Evolutionary conservation across 768 basidiomycete genomes (phyloP).

Genomic region (Lentinula guzmanii): DNA sequence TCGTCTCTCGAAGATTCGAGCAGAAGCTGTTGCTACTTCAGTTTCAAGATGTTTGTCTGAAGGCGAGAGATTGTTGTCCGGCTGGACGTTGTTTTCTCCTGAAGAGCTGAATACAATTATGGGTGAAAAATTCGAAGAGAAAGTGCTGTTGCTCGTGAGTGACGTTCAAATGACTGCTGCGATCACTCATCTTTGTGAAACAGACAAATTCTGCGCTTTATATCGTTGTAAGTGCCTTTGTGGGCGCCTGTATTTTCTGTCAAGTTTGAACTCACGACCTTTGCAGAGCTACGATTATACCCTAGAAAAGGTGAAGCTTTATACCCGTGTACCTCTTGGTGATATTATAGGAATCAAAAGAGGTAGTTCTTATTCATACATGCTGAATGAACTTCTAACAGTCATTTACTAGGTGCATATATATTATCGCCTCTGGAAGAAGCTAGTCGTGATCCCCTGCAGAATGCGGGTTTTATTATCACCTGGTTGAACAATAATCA

Average conservation of each 20-base stretch:
- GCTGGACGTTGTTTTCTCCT: slow-evolving; percentile 92
- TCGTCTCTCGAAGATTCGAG: slow-evolving; percentile 80
- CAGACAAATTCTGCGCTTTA: slow-evolving; percentile 54
- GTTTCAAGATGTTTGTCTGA: slow-evolving; percentile 71
- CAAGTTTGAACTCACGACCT: neutral
- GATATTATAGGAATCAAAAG: slow-evolving; percentile 74
- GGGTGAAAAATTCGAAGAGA: slow-evolving; percentile 88
- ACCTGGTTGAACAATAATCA: slow-evolving; percentile 72
- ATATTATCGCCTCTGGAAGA: slow-evolving; percentile 93
- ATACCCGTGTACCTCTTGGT: slow-evolving; percentile 82
- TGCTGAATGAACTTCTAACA: neutral
- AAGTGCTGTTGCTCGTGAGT: slow-evolving; percentile 80
- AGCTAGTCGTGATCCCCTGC: slow-evolving; percentile 77
- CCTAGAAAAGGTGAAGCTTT: slow-evolving; percentile 86
- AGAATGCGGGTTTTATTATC: slow-evolving; percentile 86
- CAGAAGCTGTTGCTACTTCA: slow-evolving; percentile 89
- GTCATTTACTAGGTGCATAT: slow-evolving; percentile 66
- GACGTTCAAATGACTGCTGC: neutral
- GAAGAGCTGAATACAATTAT: slow-evolving; percentile 65
- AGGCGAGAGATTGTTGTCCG: slow-evolving; percentile 71
- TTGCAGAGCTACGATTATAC: slow-evolving; percentile 86
- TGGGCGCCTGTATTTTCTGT: neutral
- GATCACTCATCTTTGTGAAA: neutral
- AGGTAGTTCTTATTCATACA: slow-evolving; percentile 37
- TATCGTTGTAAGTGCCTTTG: slow-evolving; percentile 48